Percentiles rank a stretch among this genome's conserved stretches.
Evolutionary conservation across 2,329 filamentous ascomycete genomes (phyloP).

Genomic region (Ceratocystis colombiana): DNA sequence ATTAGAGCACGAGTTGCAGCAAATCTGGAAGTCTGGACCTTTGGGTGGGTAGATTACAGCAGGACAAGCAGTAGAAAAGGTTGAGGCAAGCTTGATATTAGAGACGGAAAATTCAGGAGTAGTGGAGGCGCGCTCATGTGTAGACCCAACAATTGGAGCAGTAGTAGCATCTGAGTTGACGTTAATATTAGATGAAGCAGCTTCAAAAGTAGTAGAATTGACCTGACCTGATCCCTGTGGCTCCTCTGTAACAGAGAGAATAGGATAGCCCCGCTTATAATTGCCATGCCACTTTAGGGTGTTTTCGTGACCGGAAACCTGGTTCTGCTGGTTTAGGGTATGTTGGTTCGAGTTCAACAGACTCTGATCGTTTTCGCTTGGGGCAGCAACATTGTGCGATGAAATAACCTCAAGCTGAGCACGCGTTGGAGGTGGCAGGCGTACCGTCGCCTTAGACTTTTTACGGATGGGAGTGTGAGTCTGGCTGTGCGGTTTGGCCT

Average conservation of each 20-base stretch:
- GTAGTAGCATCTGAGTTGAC: background rate
- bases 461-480: background rate
- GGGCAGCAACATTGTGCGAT: background rate
- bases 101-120: background rate
- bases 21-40: slow-evolving; percentile 60
- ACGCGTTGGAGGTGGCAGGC: background rate
- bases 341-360: background rate
- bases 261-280: too few species aligned
- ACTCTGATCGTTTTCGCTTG: background rate
- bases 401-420: background rate
- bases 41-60: slow-evolving; percentile 28
- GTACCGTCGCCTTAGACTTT: background rate
- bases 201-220: background rate
- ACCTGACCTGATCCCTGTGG: too few species aligned
- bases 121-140: background rate
- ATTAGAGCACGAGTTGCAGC: slow-evolving; percentile 81
- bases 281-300: too few species aligned
- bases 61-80: slow-evolving; percentile 13
- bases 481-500: background rate
- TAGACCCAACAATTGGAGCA: background rate
- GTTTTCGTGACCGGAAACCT: too few species aligned
- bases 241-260: too few species aligned
- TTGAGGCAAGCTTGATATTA: background rate
- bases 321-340: too few species aligned
- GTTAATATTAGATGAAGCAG: background rate